phyloP scores from a whole-genome alignment of 176 grass and related monocot species.

The Aegilops sharonensis region DNA sequence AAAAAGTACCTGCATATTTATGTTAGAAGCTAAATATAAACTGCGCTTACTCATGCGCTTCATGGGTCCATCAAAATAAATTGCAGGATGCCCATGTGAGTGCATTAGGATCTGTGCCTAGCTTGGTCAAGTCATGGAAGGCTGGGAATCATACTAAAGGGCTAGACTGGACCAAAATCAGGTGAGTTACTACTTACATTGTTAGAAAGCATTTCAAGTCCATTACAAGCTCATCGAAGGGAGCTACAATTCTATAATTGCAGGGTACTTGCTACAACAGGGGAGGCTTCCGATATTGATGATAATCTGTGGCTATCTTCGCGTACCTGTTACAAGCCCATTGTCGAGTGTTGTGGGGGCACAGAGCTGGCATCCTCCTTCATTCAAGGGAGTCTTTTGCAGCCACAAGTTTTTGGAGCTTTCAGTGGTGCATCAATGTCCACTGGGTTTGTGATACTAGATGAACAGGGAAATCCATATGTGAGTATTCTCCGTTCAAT shows the following conservation, averaged over 20 bases:
- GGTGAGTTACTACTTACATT: constrained; percentile 37
- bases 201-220: background rate
- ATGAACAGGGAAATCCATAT: constrained; percentile 85
- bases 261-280: constrained; percentile 73
- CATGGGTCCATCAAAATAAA: background rate
- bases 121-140: constrained; percentile 90
- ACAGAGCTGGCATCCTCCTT: constrained; percentile 79
- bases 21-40: constrained; percentile 2
- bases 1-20: background rate
- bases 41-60: background rate
- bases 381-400: constrained; percentile 77
- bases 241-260: constrained; percentile 19
- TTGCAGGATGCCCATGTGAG: constrained; percentile 88
- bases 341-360: constrained; percentile 90
- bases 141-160: constrained; percentile 63
- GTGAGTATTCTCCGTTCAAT: constrained; percentile 48
- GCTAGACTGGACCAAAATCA: constrained; percentile 93
- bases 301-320: constrained; percentile 92
- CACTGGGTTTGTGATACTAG: constrained; percentile 81
- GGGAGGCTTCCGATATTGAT: constrained; percentile 94
- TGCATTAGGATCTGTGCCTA: constrained; percentile 80
- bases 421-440: constrained; percentile 79
- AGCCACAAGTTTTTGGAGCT: constrained; percentile 75
- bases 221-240: constrained; percentile 10
- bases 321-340: constrained; percentile 64